Conservation (phyloP, 495 filamentous ascomycete genomes). For the Hyaloscypha finlandica region DNA sequence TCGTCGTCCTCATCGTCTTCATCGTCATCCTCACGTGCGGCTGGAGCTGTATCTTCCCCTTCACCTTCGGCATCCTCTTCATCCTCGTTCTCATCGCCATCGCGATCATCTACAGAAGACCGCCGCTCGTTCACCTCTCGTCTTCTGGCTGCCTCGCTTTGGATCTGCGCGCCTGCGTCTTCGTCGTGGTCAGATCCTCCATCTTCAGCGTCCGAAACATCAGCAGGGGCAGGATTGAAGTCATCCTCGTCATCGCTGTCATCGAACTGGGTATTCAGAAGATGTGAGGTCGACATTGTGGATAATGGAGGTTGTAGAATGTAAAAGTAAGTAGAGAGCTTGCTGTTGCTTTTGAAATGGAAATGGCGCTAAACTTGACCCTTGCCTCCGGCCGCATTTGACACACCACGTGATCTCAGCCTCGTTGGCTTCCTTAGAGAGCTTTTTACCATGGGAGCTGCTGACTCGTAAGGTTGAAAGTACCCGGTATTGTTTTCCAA, state of each 20-base stretch:
- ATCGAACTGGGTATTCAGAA: slow-evolving; percentile 54
- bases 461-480: too few species aligned
- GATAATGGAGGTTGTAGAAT: not conserved
- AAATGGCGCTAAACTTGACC: not conserved
- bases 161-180: slow-evolving; percentile 28
- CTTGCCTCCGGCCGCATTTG: not conserved
- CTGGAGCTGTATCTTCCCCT: slow-evolving; percentile 46
- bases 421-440: too few species aligned
- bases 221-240: slow-evolving; percentile 72
- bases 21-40: slow-evolving; percentile 47
- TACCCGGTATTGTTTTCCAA: too few species aligned
- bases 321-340: not conserved
- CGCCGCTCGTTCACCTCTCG: slow-evolving; percentile 20
- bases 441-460: too few species aligned
- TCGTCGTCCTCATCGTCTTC: slow-evolving; percentile 53
- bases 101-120: slow-evolving; percentile 37
- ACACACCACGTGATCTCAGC: too few species aligned
- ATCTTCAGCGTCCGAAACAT: slow-evolving; percentile 69
- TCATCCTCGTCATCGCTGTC: slow-evolving; percentile 81
- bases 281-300: slow-evolving; percentile 50
- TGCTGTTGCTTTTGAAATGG: not conserved
- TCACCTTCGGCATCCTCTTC: slow-evolving; percentile 44
- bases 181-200: slow-evolving; percentile 41
- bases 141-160: slow-evolving; percentile 30
- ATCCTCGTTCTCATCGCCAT: slow-evolving; percentile 54